phyloP scores from a whole-genome alignment of 2,329 filamentous ascomycete species.

The Cladosporium sp. region DNA sequence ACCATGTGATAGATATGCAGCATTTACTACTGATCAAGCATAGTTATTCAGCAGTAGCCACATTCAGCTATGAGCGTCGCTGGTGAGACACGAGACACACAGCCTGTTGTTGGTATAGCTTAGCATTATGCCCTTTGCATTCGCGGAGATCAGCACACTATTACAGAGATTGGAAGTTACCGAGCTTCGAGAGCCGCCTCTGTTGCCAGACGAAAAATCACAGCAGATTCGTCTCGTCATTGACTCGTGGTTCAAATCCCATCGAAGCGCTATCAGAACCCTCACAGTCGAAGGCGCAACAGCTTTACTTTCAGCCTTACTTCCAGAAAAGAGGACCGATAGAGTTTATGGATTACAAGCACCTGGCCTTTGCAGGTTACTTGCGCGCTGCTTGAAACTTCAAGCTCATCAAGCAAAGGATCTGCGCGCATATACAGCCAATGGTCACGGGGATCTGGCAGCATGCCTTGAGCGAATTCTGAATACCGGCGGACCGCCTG shows the following conservation, averaged over 20 bases:
- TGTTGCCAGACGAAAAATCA: constrained; percentile 32
- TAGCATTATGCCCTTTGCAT: constrained; percentile 58
- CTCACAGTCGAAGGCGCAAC: constrained; percentile 51
- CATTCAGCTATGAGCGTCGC: background rate
- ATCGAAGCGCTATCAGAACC: constrained; percentile 56
- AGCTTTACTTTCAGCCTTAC: constrained; percentile 68
- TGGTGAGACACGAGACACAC: background rate
- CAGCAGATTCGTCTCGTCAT: constrained; percentile 38
- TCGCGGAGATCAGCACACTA: constrained; percentile 68
- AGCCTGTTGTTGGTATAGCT: background rate
- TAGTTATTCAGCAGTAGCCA: background rate
- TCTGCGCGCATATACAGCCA: constrained; percentile 58
- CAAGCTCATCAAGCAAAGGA: constrained; percentile 58
- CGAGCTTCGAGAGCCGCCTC: constrained; percentile 37
- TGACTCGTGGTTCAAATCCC: constrained; percentile 63
- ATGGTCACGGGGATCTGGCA: constrained; percentile 63
- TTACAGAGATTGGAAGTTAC: constrained; percentile 62
- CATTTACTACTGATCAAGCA: background rate
- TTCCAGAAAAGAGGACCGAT: constrained; percentile 72
- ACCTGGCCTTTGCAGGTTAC: constrained; percentile 58
- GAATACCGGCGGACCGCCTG: constrained; percentile 48
- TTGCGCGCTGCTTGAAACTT: constrained; percentile 64
- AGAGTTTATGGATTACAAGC: constrained; percentile 70
- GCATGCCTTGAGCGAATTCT: constrained; percentile 66
- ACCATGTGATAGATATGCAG: background rate